A percentile compares a stretch with the other conserved stretches of the same genome.
Evolutionary conservation across 257 asterid species (phyloP).

Genomic region (Gentiana macrophylla): DNA sequence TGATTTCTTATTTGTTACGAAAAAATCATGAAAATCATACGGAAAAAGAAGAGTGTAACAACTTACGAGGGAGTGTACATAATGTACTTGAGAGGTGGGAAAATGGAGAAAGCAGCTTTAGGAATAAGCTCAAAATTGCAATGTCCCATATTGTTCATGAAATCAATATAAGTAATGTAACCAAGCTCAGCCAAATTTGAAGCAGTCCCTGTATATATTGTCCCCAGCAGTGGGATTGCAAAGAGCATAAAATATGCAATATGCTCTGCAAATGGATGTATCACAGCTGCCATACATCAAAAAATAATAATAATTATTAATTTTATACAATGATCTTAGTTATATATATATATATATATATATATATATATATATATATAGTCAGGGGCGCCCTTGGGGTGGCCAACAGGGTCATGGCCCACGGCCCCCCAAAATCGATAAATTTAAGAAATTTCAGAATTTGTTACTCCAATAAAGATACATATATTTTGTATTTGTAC

Average conservation of each 20-base stretch:
- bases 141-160: constrained; percentile 29
- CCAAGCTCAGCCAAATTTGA: constrained; percentile 7
- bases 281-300: constrained; percentile 17
- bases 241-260: constrained; percentile 17
- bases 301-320: no score
- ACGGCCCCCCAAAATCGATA: no score
- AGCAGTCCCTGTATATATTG: constrained; percentile 10
- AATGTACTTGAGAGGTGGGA: constrained; percentile 24
- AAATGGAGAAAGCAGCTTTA: constrained; percentile 9
- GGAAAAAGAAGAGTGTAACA: no score
- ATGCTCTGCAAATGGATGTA: constrained; percentile 30
- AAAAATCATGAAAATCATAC: background rate
- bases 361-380: no score
- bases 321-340: no score
- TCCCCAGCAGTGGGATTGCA: constrained; percentile 15
- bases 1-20: no score
- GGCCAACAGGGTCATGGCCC: no score
- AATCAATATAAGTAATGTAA: constrained; percentile 19
- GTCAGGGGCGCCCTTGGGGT: no score
- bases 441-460: no score
- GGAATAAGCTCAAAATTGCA: constrained; percentile 28
- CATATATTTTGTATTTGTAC: no score
- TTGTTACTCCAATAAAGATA: no score
- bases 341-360: no score
- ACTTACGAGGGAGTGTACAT: constrained; percentile 32